phyloP scores from a whole-genome alignment of 208 protist species.

The Wallacemonas collosoma region DNA sequence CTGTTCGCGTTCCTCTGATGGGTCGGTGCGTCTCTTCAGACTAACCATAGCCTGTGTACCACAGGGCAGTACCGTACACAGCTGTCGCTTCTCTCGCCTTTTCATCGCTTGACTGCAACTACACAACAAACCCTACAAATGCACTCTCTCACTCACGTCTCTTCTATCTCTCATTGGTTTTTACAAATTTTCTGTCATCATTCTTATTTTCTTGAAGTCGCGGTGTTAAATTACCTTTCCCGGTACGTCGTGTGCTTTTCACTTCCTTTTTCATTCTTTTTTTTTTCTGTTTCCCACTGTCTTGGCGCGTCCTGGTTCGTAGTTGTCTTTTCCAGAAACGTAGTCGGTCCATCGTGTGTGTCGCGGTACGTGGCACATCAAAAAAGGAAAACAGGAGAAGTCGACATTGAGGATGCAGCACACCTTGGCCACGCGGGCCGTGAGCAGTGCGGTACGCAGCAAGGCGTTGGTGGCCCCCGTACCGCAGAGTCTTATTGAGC shows the following conservation, averaged over 20 bases:
- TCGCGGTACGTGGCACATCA: background rate
- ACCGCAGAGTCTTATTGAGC: slow-evolving; percentile 44
- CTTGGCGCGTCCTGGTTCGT: slow-evolving; percentile 13
- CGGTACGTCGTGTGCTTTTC: too few species aligned
- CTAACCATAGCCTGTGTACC: too few species aligned
- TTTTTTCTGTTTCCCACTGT: slow-evolving; percentile 18
- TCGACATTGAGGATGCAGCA: background rate
- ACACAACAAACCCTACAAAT: too few species aligned
- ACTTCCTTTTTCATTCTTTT: background rate
- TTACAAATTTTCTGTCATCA: too few species aligned
- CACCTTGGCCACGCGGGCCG: background rate
- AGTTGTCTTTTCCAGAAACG: background rate
- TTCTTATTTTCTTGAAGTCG: background rate
- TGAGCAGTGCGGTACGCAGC: slow-evolving; percentile 44
- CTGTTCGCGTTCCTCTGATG: too few species aligned
- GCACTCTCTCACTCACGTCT: background rate
- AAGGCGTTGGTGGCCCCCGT: slow-evolving; percentile 62
- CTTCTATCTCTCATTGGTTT: background rate
- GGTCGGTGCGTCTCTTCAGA: too few species aligned
- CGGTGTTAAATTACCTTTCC: background rate
- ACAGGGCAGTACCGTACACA: too few species aligned
- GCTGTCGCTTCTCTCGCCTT: too few species aligned
- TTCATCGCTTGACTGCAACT: too few species aligned
- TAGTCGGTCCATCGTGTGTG: background rate
- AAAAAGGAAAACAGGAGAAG: too few species aligned